These are phyloP conservation scores for Micromonas pusilla DNA, from an alignment of 139 green algal genomes.

Conservation along the genomic window DNA sequence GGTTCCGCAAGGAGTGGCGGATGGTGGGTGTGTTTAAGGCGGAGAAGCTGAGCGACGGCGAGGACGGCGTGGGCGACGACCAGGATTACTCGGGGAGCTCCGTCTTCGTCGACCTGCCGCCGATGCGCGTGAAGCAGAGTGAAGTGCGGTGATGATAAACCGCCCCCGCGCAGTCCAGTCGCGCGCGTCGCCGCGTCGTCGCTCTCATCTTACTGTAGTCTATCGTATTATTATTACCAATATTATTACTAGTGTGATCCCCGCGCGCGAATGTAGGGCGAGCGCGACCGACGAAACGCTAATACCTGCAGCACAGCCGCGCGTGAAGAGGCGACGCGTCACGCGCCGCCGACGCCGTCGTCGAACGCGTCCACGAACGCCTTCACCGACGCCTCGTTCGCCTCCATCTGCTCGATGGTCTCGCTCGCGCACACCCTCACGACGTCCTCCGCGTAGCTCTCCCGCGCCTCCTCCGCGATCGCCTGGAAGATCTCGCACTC, in stretches of 20 bases:
- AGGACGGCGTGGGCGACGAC: neutral
- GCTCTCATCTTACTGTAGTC: too few relatives aligned
- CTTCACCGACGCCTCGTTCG: slow-evolving; percentile 67
- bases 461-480: slow-evolving; percentile 81
- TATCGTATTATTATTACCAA: too few relatives aligned
- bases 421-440: slow-evolving; percentile 65
- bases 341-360: too few relatives aligned
- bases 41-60: neutral
- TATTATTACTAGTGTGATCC: too few relatives aligned
- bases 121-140: too few relatives aligned
- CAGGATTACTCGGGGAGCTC: neutral
- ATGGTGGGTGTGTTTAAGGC: slow-evolving; percentile 7
- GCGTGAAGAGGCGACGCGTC: too few relatives aligned
- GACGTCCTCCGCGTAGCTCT: slow-evolving; percentile 92
- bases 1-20: slow-evolving; percentile 3
- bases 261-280: too few relatives aligned
- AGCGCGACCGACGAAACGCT: too few relatives aligned
- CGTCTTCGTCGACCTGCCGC: neutral
- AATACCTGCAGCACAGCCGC: too few relatives aligned
- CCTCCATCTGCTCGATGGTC: slow-evolving; percentile 85
- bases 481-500: slow-evolving; percentile 93
- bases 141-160: too few relatives aligned
- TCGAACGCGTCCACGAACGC: slow-evolving; percentile 51
- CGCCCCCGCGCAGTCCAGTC: too few relatives aligned
- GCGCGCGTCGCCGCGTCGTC: too few relatives aligned